These are phyloP conservation scores for Candida sithepensis DNA, from an alignment of 805 yeast genomes.

Conservation along the genomic window DNA sequence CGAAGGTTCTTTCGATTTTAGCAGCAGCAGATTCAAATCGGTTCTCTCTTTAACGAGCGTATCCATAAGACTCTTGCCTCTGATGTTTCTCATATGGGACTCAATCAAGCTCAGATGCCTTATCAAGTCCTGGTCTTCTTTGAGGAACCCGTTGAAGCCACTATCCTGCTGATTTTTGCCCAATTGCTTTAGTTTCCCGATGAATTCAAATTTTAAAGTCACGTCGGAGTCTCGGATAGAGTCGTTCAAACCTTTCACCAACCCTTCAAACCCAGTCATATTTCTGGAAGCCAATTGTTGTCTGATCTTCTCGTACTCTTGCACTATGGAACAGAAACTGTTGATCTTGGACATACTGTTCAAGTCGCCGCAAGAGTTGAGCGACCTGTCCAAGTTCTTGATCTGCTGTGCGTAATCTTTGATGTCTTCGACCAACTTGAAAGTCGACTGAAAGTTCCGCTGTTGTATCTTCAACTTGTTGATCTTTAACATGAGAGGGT, in stretches of 20 bases:
- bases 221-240: conserved; percentile 56
- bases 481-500: conserved; percentile 68
- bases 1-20: conserved; percentile 44
- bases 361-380: conserved; percentile 26
- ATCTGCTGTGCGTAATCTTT: conserved; percentile 43
- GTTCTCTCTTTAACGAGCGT: conserved; percentile 40
- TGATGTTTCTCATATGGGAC: conserved; percentile 38
- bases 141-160: conserved; percentile 35
- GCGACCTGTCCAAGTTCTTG: conserved; percentile 32
- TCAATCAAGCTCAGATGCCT: conserved; percentile 40
- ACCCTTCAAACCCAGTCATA: conserved; percentile 60
- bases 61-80: conserved; percentile 30
- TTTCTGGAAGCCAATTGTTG: conserved; percentile 12
- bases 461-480: conserved; percentile 52
- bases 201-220: conserved; percentile 48
- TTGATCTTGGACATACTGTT: conserved; percentile 37
- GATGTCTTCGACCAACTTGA: conserved; percentile 42
- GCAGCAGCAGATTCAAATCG: conserved; percentile 37
- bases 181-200: conserved; percentile 36
- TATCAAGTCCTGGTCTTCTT: conserved; percentile 31
- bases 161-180: conserved; percentile 33
- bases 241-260: conserved; percentile 55
- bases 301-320: conserved; percentile 33
- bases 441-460: conserved; percentile 52
- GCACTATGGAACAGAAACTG: conserved; percentile 33